Conservation (phyloP, 805 yeast species). For the Yarrowia sp. region DNA sequence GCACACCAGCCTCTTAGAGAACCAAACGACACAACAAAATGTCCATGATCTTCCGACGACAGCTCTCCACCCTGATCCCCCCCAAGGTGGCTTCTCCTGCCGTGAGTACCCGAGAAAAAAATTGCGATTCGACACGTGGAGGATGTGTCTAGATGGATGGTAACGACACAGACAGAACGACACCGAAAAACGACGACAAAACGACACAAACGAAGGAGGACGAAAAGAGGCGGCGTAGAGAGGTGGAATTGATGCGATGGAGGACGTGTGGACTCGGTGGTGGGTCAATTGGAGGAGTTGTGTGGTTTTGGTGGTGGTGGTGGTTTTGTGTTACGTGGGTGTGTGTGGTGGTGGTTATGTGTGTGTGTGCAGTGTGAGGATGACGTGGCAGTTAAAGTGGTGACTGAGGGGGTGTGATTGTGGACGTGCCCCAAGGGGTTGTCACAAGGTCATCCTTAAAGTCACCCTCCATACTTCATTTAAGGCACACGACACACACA, state of each 20-base stretch:
- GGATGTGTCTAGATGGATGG: background rate
- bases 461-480: no score
- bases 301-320: background rate
- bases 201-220: background rate
- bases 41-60: constrained; percentile 89
- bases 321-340: background rate
- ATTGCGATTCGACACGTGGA: background rate
- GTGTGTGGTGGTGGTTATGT: background rate
- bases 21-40: constrained; percentile 40
- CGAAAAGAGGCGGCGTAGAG: background rate
- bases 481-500: no score
- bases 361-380: background rate
- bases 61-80: constrained; percentile 92
- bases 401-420: background rate
- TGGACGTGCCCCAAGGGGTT: no score
- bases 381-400: background rate
- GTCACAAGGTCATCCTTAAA: no score
- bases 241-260: background rate
- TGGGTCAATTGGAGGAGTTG: background rate
- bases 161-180: background rate
- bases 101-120: constrained; percentile 49
- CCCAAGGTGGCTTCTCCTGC: constrained; percentile 97
- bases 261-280: background rate
- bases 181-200: background rate
- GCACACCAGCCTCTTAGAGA: constrained; percentile 23